These are phyloP conservation scores for Solanum pennellii DNA, from an alignment of 257 asterid species.

Conservation along the genomic window DNA sequence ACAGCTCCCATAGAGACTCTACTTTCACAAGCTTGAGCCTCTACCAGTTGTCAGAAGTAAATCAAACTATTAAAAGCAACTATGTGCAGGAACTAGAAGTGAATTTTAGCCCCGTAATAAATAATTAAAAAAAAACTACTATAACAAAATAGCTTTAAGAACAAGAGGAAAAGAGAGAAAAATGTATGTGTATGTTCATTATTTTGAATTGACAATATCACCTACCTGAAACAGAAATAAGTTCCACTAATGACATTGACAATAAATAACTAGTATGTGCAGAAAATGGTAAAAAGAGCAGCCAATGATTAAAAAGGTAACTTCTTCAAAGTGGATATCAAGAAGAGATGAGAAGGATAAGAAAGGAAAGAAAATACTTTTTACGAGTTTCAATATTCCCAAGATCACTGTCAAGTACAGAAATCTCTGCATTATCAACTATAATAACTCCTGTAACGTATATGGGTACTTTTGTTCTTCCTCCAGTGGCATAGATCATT, in stretches of 20 bases:
- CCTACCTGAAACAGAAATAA: background rate
- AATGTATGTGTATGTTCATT: background rate
- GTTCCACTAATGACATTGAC: background rate
- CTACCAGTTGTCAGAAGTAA: background rate
- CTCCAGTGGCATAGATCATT: conserved; percentile 75
- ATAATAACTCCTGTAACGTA: conserved; percentile 60
- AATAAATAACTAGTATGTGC: background rate
- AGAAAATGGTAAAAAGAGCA: background rate
- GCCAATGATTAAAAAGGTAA: background rate
- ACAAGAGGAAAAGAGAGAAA: background rate
- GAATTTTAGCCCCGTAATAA: background rate
- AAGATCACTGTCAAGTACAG: conserved; percentile 70
- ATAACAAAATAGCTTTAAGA: background rate
- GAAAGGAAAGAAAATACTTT: conserved; percentile 36
- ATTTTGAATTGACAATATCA: background rate
- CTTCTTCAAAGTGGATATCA: background rate
- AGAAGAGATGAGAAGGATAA: background rate
- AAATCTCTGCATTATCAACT: conserved; percentile 59
- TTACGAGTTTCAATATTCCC: conserved; percentile 65
- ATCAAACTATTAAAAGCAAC: background rate
- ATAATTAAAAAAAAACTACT: background rate
- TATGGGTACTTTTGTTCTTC: conserved; percentile 63
- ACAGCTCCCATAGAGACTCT: background rate
- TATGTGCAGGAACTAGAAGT: background rate
- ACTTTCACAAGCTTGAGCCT: background rate